These are phyloP conservation scores for Penicillium alfredii DNA, from an alignment of 495 filamentous ascomycete genomes.

Conservation along the genomic window DNA sequence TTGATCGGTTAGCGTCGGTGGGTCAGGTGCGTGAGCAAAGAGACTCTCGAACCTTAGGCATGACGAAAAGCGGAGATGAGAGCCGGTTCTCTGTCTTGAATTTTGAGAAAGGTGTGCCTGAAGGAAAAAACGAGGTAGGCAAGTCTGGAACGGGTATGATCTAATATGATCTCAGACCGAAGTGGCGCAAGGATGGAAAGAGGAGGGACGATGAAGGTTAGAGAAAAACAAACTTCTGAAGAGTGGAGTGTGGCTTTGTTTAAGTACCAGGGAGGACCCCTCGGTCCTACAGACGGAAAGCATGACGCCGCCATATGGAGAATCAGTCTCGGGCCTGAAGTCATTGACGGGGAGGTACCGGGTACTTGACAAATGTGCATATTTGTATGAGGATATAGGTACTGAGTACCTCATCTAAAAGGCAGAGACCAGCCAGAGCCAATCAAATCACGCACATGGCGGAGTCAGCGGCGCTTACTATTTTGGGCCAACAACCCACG, in stretches of 20 bases:
- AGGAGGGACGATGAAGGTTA: neutral
- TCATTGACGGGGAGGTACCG: constrained; percentile 2
- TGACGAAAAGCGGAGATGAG: constrained; percentile 15
- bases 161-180: constrained; percentile 1
- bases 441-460: neutral
- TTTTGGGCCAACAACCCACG: too few relatives aligned
- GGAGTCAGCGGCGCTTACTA: neutral
- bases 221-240: too few relatives aligned
- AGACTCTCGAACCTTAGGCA: constrained; percentile 39
- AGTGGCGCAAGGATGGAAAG: constrained; percentile 1
- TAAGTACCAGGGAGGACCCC: too few relatives aligned
- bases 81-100: too few relatives aligned
- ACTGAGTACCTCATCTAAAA: constrained; percentile 1
- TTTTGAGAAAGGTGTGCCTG: constrained; percentile 2
- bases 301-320: constrained; percentile 16
- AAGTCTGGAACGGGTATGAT: neutral
- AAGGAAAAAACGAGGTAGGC: neutral
- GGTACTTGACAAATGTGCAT: neutral
- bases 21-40: constrained; percentile 1
- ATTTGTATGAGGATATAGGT: neutral
- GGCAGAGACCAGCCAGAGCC: too few relatives aligned
- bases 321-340: constrained; percentile 7
- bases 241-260: too few relatives aligned
- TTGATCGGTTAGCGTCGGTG: constrained; percentile 15
- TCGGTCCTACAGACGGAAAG: too few relatives aligned